Evolutionary conservation across 768 basidiomycete species (phyloP).

Genomic region (Russula emetica): DNA sequence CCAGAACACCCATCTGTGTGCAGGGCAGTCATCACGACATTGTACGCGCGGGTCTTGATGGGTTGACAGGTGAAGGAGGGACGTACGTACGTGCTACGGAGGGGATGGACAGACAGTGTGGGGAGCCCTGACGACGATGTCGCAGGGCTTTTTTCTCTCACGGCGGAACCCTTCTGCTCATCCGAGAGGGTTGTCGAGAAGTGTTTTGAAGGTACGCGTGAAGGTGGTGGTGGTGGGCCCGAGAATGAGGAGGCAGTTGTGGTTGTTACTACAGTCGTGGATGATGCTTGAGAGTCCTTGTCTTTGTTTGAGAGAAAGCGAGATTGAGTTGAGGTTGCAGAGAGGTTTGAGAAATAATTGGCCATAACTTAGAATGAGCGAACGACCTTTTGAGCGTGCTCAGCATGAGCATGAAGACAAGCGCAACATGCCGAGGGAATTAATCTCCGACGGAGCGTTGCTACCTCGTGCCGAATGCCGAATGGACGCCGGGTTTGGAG

Average conservation of each 20-base stretch:
- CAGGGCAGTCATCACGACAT: not conserved
- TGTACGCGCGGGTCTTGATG: not conserved
- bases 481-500: not conserved
- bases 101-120: constrained; percentile 56
- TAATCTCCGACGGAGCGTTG: not conserved
- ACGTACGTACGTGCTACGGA: constrained; percentile 88
- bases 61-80: constrained; percentile 27
- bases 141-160: constrained; percentile 42
- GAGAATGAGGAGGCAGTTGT: constrained; percentile 23
- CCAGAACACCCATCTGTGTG: constrained; percentile 80
- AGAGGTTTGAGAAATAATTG: constrained; percentile 82
- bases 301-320: constrained; percentile 57
- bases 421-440: not conserved
- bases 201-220: constrained; percentile 63
- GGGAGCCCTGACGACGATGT: constrained; percentile 35
- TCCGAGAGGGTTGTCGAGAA: constrained; percentile 60
- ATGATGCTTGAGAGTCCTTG: constrained; percentile 21
- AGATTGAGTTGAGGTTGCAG: constrained; percentile 54
- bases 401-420: no score
- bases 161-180: constrained; percentile 40
- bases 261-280: constrained; percentile 28
- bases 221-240: constrained; percentile 30
- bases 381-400: no score
- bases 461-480: not conserved
- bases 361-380: constrained; percentile 41